Percentiles rank a stretch among this genome's conserved stretches.
Conservation (phyloP, 2,329 filamentous ascomycete species). For the Samsoniella hepiali region DNA sequence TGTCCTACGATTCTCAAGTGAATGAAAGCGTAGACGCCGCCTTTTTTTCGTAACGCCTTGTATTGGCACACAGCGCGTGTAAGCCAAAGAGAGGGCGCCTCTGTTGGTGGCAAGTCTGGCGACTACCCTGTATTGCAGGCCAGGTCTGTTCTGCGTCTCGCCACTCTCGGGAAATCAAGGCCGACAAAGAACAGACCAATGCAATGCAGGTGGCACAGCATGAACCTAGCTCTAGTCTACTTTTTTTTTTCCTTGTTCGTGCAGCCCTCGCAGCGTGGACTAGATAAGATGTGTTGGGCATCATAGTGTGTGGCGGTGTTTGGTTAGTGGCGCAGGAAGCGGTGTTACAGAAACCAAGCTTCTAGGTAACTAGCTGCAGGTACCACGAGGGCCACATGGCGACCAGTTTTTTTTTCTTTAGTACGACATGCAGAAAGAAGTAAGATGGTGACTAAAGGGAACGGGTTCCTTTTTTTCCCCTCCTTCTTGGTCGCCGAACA, state of each 20-base stretch:
- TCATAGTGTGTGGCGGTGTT: background rate
- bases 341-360: background rate
- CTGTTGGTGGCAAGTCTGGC: no score
- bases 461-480: no score
- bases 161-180: no score
- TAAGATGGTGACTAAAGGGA: background rate
- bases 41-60: no score
- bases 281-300: background rate
- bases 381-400: constrained; percentile 9
- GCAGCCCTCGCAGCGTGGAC: background rate
- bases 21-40: no score
- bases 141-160: no score
- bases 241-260: background rate
- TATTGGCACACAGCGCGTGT: no score
- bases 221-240: background rate
- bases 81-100: no score
- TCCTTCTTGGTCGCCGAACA: background rate
- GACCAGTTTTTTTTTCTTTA: background rate
- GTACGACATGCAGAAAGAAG: background rate
- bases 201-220: background rate
- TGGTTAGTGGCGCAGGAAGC: background rate
- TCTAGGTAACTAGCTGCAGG: background rate
- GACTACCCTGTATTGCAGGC: no score
- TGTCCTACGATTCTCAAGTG: no score
- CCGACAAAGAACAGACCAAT: no score